Percentiles rank a stretch among this genome's conserved stretches.
Conservation (phyloP, 306 rosid species). For the Quercus suber region DNA sequence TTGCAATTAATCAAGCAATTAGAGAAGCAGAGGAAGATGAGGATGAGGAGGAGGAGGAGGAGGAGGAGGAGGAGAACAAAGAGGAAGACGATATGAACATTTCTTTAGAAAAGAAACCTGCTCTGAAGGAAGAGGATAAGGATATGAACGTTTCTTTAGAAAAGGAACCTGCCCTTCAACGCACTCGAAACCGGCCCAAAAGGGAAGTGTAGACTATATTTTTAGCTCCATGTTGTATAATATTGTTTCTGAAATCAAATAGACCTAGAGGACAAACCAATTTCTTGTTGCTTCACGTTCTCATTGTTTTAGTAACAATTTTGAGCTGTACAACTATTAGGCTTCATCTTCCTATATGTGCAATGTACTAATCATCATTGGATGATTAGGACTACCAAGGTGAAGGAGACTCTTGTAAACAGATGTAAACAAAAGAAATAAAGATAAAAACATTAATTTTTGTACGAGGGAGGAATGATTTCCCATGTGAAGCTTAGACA, state of each 20-base stretch:
- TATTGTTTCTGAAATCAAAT: not conserved
- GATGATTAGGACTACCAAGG: not conserved
- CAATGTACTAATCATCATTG: not conserved
- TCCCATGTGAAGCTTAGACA: no score
- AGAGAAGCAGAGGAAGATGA: conserved; percentile 53
- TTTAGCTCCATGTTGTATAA: not conserved
- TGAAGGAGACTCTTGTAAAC: not conserved
- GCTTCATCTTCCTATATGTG: not conserved
- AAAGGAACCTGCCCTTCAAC: conserved; percentile 59
- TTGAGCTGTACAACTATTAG: not conserved
- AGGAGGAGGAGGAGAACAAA: conserved; percentile 19
- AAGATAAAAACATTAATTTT: no score
- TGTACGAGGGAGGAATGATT: no score
- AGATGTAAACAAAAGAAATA: no score
- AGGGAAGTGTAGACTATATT: conserved; percentile 47
- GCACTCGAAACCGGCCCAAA: conserved; percentile 77
- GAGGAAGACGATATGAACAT: conserved; percentile 24
- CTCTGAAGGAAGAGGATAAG: conserved; percentile 23
- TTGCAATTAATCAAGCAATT: conserved; percentile 73
- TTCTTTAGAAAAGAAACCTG: conserved; percentile 44
- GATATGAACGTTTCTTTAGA: conserved; percentile 28
- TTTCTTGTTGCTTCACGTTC: conserved; percentile 10
- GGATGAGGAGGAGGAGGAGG: conserved; percentile 28
- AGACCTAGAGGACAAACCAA: conserved; percentile 4
- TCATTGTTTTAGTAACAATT: not conserved